These are phyloP conservation scores for Lipomyces chichibuensis DNA, from an alignment of 805 yeast species.

Conservation along the genomic window DNA sequence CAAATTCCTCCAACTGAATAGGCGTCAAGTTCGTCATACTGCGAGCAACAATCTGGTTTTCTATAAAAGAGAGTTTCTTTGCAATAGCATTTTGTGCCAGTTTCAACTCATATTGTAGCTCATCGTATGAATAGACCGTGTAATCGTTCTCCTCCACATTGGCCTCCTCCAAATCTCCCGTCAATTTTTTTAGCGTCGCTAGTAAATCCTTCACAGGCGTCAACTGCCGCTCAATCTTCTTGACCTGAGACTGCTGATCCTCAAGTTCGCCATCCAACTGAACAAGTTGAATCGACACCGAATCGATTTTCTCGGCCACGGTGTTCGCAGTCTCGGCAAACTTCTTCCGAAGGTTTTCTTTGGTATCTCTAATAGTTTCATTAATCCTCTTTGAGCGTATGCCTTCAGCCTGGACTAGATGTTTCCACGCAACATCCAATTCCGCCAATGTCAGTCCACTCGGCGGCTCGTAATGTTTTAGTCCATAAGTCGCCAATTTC, in stretches of 20 bases:
- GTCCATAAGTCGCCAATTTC: constrained; percentile 45
- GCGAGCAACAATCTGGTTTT: constrained; percentile 48
- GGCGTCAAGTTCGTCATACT: constrained; percentile 45
- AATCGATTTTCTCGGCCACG: constrained; percentile 39
- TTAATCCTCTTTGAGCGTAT: constrained; percentile 43
- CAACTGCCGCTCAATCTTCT: constrained; percentile 45
- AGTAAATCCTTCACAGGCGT: constrained; percentile 44
- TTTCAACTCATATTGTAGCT: constrained; percentile 47
- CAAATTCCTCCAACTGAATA: constrained; percentile 50
- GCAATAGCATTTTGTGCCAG: constrained; percentile 47
- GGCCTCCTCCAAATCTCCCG: constrained; percentile 42
- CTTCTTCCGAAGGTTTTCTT: constrained; percentile 42
- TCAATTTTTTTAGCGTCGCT: constrained; percentile 40
- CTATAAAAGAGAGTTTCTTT: constrained; percentile 50
- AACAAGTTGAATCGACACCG: constrained; percentile 37
- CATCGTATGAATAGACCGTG: constrained; percentile 46
- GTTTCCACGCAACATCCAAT: constrained; percentile 44
- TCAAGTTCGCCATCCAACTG: constrained; percentile 45
- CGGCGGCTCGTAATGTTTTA: constrained; percentile 46
- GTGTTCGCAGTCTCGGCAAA: constrained; percentile 46
- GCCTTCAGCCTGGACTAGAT: constrained; percentile 43
- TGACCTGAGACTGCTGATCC: constrained; percentile 46
- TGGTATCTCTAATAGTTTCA: constrained; percentile 42
- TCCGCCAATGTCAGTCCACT: constrained; percentile 40
- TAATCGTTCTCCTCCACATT: constrained; percentile 48